Percentiles rank a stretch among this genome's conserved stretches.
Evolutionary conservation across 768 basidiomycete species (phyloP).

Genomic region (Lactifluus subvellereus): DNA sequence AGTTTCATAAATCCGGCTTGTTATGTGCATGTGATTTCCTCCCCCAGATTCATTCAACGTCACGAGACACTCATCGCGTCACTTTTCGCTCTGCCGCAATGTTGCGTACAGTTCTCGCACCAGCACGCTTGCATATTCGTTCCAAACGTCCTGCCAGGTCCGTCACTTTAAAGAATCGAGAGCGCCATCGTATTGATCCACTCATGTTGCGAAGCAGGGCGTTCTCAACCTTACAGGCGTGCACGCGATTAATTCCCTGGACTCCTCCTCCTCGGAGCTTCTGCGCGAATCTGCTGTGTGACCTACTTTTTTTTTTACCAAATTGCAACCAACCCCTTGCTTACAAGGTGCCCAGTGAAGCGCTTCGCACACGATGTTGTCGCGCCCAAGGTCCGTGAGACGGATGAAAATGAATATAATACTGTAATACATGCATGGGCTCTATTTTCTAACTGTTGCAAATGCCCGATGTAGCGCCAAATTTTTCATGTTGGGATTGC

Average conservation of each 20-base stretch:
- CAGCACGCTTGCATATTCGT: background rate
- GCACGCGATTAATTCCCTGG: slow-evolving; percentile 51
- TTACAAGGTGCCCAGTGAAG: slow-evolving; percentile 48
- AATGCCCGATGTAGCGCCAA: too few relatives aligned
- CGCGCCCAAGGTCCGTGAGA: slow-evolving; percentile 86
- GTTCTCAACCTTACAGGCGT: slow-evolving; percentile 24
- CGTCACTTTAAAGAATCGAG: slow-evolving; percentile 1
- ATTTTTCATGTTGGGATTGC: too few relatives aligned
- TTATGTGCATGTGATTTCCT: slow-evolving; percentile 12
- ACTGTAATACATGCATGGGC: too few relatives aligned
- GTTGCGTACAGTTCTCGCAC: too few relatives aligned
- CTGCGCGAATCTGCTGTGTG: slow-evolving; percentile 79
- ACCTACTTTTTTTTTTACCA: too few relatives aligned
- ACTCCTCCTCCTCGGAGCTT: slow-evolving; percentile 79
- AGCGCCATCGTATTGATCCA: slow-evolving; percentile 15
- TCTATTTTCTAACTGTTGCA: too few relatives aligned
- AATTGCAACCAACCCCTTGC: background rate
- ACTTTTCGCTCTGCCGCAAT: background rate
- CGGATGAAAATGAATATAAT: slow-evolving; percentile 85
- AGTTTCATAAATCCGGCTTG: background rate
- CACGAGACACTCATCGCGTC: background rate
- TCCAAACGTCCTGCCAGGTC: background rate
- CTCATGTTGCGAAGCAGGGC: slow-evolving; percentile 8
- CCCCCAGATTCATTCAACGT: background rate
- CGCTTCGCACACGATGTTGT: slow-evolving; percentile 89